Evolutionary conservation across 2,329 filamentous ascomycete genomes (phyloP).

Genomic region (Bipolaris gigantea): DNA sequence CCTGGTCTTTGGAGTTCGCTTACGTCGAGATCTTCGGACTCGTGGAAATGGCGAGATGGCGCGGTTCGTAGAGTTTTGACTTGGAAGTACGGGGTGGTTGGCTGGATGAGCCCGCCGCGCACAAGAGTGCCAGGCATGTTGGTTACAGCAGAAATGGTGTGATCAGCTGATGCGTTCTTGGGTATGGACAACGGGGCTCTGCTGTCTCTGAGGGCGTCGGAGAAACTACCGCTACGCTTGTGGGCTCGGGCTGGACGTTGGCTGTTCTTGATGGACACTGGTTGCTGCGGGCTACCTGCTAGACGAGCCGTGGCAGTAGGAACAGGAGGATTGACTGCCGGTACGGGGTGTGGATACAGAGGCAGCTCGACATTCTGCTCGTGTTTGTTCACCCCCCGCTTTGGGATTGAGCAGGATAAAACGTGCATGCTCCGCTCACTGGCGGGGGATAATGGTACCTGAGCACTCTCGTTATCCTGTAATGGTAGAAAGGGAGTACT

Average conservation of each 20-base stretch:
- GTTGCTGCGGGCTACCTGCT: constrained; percentile 35
- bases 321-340: constrained; percentile 38
- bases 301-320: constrained; percentile 34
- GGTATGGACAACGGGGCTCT: constrained; percentile 55
- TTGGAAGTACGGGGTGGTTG: constrained; percentile 78
- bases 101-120: constrained; percentile 80
- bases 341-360: constrained; percentile 44
- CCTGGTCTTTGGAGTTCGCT: constrained; percentile 28
- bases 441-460: constrained; percentile 48
- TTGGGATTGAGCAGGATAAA: constrained; percentile 62
- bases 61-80: constrained; percentile 38
- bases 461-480: constrained; percentile 34
- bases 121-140: constrained; percentile 83
- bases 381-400: constrained; percentile 43
- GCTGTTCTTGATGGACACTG: constrained; percentile 28
- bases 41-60: constrained; percentile 38
- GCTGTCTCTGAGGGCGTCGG: constrained; percentile 77
- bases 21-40: constrained; percentile 29
- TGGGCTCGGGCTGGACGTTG: constrained; percentile 55
- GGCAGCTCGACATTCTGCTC: constrained; percentile 45
- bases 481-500: constrained; percentile 41
- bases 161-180: constrained; percentile 47
- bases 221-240: constrained; percentile 84
- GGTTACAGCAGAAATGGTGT: constrained; percentile 59
- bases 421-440: constrained; percentile 59